A percentile compares a stretch with the other conserved stretches of the same genome.
Evolutionary conservation across 148 eudicot genomes (phyloP).

Genomic region (Pharnaceum exiguum): DNA sequence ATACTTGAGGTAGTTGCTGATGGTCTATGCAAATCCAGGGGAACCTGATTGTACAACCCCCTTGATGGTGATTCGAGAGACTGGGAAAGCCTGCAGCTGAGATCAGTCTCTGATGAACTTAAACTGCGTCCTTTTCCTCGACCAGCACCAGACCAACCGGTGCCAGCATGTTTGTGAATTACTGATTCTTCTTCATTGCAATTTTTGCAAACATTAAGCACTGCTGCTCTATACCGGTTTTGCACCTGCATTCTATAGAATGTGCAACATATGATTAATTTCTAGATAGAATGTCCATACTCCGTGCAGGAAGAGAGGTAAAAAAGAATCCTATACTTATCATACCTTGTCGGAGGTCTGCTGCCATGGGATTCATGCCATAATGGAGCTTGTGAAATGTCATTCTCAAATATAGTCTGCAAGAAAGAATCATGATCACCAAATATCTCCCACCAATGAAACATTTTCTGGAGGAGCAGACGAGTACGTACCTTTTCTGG

Average conservation of each 20-base stretch:
- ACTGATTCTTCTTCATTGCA: neutral
- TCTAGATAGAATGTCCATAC: no score
- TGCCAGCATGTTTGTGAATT: slow-evolving; percentile 10
- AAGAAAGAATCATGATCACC: neutral
- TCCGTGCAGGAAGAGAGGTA: no score
- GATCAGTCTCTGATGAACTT: neutral
- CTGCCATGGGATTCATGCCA: slow-evolving; percentile 18
- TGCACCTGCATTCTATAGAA: no score
- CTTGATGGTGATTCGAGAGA: no score
- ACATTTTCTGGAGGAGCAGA: neutral
- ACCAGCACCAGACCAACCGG: slow-evolving; percentile 4
- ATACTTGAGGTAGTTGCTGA: neutral
- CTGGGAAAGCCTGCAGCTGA: no score
- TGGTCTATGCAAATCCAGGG: neutral
- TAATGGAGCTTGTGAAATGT: neutral
- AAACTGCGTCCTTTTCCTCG: slow-evolving; percentile 1
- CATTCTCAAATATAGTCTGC: slow-evolving; percentile 15
- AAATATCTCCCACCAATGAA: no score
- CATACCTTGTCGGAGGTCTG: slow-evolving; percentile 12
- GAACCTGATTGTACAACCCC: neutral
- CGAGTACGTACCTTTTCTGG: slow-evolving; percentile 7
- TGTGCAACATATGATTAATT: no score
- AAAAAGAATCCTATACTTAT: neutral
- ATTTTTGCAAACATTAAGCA: neutral
- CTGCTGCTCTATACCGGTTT: neutral